Conservation (phyloP, 306 rosid genomes). For the Prinsepia uniflora region DNA sequence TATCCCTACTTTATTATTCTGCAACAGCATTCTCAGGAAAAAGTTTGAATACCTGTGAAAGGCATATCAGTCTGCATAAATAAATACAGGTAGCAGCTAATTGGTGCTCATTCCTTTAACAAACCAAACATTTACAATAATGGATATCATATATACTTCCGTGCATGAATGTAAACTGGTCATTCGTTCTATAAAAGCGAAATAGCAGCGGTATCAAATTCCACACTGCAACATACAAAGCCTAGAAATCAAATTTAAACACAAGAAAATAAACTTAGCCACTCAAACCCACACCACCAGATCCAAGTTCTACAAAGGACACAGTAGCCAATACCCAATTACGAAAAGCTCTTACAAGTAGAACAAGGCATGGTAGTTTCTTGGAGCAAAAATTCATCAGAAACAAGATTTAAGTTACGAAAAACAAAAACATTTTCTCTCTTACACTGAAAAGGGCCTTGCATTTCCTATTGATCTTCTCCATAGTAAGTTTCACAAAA, state of each 20-base stretch:
- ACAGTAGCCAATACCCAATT: not conserved
- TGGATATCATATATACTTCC: not conserved
- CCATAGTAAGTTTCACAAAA: conserved; percentile 40
- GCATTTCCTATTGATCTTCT: conserved; percentile 53
- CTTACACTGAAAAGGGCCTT: conserved; percentile 60
- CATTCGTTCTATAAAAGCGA: not conserved
- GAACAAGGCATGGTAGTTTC: not conserved
- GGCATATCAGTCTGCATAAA: not conserved
- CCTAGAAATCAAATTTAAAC: not conserved
- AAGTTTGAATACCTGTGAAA: not conserved
- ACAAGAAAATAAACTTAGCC: not conserved
- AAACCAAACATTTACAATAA: not conserved
- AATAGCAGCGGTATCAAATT: not conserved
- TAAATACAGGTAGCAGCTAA: not conserved
- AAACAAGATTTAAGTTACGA: not conserved
- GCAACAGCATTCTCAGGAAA: not conserved
- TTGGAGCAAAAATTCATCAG: not conserved
- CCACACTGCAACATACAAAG: not conserved
- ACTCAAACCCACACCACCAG: conserved; percentile 3
- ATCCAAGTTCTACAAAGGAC: not conserved
- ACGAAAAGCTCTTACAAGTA: not conserved
- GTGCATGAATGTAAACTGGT: not conserved
- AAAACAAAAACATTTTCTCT: not conserved
- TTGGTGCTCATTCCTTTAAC: not conserved
- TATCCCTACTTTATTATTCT: too few species aligned